Percentiles rank a stretch among this genome's conserved stretches.
Conservation (phyloP, 2,329 filamentous ascomycete species). For the Ceratocystis papillata region DNA sequence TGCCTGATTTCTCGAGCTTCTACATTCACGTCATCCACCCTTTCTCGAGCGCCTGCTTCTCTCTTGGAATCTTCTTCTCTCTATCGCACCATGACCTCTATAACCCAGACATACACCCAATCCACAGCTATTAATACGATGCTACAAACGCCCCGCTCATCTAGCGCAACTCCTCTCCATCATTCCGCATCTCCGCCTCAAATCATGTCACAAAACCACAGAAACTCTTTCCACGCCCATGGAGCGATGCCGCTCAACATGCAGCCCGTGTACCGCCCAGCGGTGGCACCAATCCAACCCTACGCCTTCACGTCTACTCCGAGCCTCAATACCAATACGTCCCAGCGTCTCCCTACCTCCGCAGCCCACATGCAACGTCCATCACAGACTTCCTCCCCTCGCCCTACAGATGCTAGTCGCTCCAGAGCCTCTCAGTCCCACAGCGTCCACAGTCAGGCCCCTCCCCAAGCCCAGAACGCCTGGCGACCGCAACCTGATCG, state of each 20-base stretch:
- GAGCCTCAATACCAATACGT: slow-evolving; percentile 44
- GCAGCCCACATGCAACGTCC: slow-evolving; percentile 31
- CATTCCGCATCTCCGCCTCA: slow-evolving; percentile 44
- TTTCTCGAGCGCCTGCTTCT: not conserved
- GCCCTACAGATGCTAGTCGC: slow-evolving; percentile 30
- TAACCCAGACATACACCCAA: slow-evolving; percentile 72
- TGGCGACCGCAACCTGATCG: slow-evolving; percentile 67
- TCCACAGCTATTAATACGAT: slow-evolving; percentile 59
- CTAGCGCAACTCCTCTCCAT: slow-evolving; percentile 43
- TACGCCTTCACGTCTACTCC: slow-evolving; percentile 68
- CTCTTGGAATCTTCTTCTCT: not conserved
- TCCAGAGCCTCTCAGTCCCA: slow-evolving; percentile 20
- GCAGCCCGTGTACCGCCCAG: slow-evolving; percentile 21
- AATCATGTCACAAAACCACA: slow-evolving; percentile 37
- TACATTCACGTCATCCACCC: not conserved
- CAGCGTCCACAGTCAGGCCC: slow-evolving; percentile 31
- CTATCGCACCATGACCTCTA: slow-evolving; percentile 56
- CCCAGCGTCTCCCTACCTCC: slow-evolving; percentile 42
- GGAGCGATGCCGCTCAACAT: slow-evolving; percentile 33
- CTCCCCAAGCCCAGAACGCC: slow-evolving; percentile 33
- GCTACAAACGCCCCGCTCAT: slow-evolving; percentile 61
- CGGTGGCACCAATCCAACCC: slow-evolving; percentile 52
- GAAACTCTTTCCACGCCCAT: slow-evolving; percentile 40
- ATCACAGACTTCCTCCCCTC: slow-evolving; percentile 4
- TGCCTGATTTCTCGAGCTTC: not conserved